phyloP scores from a whole-genome alignment of 2,329 filamentous ascomycete species.

The Biscogniauxia sp. region DNA sequence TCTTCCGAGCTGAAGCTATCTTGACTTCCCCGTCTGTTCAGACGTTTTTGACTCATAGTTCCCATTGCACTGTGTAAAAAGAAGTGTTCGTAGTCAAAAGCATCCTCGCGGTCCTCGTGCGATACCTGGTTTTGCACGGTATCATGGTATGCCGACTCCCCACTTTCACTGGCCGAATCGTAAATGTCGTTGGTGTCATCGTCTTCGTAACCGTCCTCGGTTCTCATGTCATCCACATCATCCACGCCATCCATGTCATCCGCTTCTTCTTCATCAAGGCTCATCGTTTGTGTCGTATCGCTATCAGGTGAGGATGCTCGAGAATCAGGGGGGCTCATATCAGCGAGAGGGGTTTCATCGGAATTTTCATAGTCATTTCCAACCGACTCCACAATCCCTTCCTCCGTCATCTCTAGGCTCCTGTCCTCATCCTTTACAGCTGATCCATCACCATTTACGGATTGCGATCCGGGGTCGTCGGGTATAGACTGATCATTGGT shows the following conservation, averaged over 20 bases:
- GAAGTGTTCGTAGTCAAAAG: slow-evolving; percentile 95
- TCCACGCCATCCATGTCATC: slow-evolving; percentile 13
- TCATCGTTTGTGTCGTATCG: slow-evolving; percentile 9
- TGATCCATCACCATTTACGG: slow-evolving; percentile 11
- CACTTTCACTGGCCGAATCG: slow-evolving; percentile 56
- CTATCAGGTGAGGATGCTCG: slow-evolving; percentile 5
- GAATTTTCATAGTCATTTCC: slow-evolving; percentile 28
- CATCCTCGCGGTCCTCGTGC: slow-evolving; percentile 90
- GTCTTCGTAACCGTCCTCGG: slow-evolving; percentile 32
- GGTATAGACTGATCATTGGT: slow-evolving; percentile 6
- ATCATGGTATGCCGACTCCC: slow-evolving; percentile 63
- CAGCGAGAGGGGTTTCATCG: slow-evolving; percentile 28
- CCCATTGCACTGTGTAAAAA: slow-evolving; percentile 92
- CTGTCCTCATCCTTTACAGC: slow-evolving; percentile 20
- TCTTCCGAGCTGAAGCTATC: slow-evolving; percentile 58
- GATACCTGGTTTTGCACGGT: slow-evolving; percentile 60
- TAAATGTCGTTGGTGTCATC: slow-evolving; percentile 37
- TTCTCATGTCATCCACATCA: slow-evolving; percentile 22
- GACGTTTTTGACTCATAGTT: slow-evolving; percentile 59
- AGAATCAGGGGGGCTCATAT: slow-evolving; percentile 11
- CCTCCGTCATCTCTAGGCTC: slow-evolving; percentile 4
- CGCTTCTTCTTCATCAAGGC: slow-evolving; percentile 24
- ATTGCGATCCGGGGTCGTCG: slow-evolving; percentile 11
- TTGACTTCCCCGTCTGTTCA: slow-evolving; percentile 44
- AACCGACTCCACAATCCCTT: slow-evolving; percentile 28